phyloP scores from a whole-genome alignment of 164 flowering plant species.

The Warburgia ugandensis region DNA sequence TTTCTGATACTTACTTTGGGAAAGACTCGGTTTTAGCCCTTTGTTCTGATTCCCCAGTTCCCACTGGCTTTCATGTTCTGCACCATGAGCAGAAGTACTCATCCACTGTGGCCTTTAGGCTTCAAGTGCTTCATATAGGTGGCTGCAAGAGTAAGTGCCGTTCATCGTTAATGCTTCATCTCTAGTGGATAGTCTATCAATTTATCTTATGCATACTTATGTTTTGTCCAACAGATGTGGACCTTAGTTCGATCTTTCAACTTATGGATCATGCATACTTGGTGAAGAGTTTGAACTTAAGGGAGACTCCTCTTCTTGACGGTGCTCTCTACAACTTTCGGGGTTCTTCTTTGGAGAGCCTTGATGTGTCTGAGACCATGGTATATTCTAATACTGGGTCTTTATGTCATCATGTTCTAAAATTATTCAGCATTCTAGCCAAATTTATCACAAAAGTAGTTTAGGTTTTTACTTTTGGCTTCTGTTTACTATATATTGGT shows the following conservation, averaged over 20 bases:
- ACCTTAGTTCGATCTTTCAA: conserved; percentile 32
- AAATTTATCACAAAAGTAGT: no score
- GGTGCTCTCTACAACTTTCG: conserved; percentile 34
- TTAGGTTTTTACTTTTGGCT: no score
- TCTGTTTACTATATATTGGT: no score
- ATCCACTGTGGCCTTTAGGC: conserved; percentile 32
- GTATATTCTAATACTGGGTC: conserved; percentile 27
- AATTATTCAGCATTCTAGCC: no score
- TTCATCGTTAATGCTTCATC: background rate
- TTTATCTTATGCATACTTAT: background rate
- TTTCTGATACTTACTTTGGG: conserved; percentile 63
- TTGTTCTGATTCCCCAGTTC: conserved; percentile 25
- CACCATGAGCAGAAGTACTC: conserved; percentile 18
- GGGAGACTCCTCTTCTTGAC: conserved; percentile 41
- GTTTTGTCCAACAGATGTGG: conserved; percentile 37
- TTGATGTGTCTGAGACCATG: conserved; percentile 71
- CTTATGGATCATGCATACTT: conserved; percentile 35
- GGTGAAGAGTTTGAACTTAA: conserved; percentile 55
- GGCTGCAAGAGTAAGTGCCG: conserved; percentile 58
- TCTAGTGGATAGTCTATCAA: background rate
- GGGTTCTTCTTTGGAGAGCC: conserved; percentile 55
- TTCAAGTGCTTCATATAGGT: conserved; percentile 56
- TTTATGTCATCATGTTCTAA: no score
- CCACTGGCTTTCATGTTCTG: conserved; percentile 7
- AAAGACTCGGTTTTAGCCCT: conserved; percentile 44